phyloP scores from a whole-genome alignment of 1,284 basidiomycete species.

The Malassezia yamatoensis region DNA sequence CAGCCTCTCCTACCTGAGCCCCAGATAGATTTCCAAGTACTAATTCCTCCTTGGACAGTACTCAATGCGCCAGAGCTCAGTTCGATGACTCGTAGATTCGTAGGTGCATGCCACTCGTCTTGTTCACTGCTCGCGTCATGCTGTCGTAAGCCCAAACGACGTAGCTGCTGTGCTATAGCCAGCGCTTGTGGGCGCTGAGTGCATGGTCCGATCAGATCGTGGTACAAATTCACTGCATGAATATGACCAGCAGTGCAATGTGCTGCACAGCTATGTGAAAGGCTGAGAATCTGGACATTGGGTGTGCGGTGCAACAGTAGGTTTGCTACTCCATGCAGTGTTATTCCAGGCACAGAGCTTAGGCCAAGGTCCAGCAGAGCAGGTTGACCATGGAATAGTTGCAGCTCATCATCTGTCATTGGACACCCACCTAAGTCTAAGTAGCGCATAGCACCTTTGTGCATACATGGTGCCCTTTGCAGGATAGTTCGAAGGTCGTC shows the following conservation, averaged over 20 bases:
- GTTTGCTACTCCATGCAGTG: slow-evolving; percentile 59
- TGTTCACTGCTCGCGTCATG: slow-evolving; percentile 37
- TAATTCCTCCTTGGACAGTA: slow-evolving; percentile 63
- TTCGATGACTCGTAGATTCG: slow-evolving; percentile 77
- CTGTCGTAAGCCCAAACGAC: slow-evolving; percentile 37
- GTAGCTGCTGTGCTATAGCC: slow-evolving; percentile 34
- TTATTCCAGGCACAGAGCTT: slow-evolving; percentile 67
- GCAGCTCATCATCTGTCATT: slow-evolving; percentile 54
- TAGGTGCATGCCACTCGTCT: slow-evolving; percentile 46
- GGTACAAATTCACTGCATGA: slow-evolving; percentile 54
- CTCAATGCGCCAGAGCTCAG: slow-evolving; percentile 65
- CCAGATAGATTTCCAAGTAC: slow-evolving; percentile 72
- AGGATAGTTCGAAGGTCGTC: slow-evolving; percentile 65
- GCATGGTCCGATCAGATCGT: slow-evolving; percentile 51
- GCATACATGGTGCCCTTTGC: slow-evolving; percentile 68
- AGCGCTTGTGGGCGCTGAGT: slow-evolving; percentile 32
- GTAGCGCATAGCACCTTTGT: slow-evolving; percentile 65
- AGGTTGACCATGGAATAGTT: slow-evolving; percentile 59
- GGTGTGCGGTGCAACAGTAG: slow-evolving; percentile 64
- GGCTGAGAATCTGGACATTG: slow-evolving; percentile 74
- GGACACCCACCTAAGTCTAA: slow-evolving; percentile 79
- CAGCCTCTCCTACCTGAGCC: slow-evolving; percentile 89
- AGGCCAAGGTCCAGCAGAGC: slow-evolving; percentile 59
- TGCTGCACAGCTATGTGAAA: slow-evolving; percentile 57
- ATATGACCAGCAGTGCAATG: slow-evolving; percentile 48